Evolutionary conservation across 2,329 filamentous ascomycete species (phyloP).

Genomic region (Ophiostoma piceae): DNA sequence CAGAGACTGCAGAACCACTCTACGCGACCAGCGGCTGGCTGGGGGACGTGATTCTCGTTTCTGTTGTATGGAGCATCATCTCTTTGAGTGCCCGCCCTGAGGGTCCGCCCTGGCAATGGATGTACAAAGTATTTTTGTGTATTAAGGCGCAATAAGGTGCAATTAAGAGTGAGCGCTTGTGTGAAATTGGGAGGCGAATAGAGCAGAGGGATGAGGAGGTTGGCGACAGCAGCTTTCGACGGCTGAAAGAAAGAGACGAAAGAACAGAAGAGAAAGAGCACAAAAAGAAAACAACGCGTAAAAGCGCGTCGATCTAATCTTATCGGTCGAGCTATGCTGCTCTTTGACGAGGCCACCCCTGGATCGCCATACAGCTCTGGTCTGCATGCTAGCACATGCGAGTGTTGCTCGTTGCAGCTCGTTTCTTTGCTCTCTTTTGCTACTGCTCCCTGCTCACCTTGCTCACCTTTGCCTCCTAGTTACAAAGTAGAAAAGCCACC

Average conservation of each 20-base stretch:
- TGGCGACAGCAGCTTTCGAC: no score
- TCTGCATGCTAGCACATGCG: background rate
- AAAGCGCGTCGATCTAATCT: constrained; percentile 24
- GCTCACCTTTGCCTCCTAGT: constrained; percentile 1
- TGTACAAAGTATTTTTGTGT: background rate
- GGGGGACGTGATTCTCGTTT: background rate
- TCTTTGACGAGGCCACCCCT: background rate
- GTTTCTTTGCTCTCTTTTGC: background rate
- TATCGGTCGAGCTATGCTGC: constrained; percentile 16
- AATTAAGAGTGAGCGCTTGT: background rate
- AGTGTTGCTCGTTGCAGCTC: background rate
- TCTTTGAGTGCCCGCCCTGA: background rate
- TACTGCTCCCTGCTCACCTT: background rate
- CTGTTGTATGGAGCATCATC: constrained; percentile 9
- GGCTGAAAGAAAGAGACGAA: background rate
- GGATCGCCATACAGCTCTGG: background rate
- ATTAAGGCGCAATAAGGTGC: background rate
- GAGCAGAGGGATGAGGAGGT: background rate
- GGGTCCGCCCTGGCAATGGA: background rate
- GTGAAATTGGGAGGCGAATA: background rate
- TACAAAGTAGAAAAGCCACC: background rate
- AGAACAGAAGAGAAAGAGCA: background rate
- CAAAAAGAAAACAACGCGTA: background rate
- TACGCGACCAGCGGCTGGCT: constrained; percentile 17
- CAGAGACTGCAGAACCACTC: constrained; percentile 14